Conservation (phyloP, 1,284 basidiomycete genomes). For the Ceratobasidium sp. region DNA sequence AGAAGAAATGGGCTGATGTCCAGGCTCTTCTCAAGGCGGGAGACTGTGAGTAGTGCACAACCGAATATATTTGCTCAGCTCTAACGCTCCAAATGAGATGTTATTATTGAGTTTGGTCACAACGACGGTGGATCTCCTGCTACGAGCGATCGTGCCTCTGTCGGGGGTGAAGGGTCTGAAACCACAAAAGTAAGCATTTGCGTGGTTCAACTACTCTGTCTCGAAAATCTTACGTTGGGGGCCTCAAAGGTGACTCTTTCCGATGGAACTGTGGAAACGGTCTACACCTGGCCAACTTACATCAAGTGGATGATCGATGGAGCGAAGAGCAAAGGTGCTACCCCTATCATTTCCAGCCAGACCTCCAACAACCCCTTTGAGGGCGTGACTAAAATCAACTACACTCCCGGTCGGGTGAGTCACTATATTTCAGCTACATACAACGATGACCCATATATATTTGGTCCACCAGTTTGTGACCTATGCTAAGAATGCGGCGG, state of each 20-base stretch:
- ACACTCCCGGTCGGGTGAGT: slow-evolving; percentile 56
- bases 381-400: slow-evolving; percentile 54
- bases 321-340: slow-evolving; percentile 61
- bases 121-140: slow-evolving; percentile 44
- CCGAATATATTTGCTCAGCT: no score
- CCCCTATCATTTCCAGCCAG: slow-evolving; percentile 64
- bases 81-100: not conserved
- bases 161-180: slow-evolving; percentile 25
- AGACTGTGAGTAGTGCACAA: slow-evolving; percentile 36
- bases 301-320: slow-evolving; percentile 47
- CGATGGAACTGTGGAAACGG: slow-evolving; percentile 34
- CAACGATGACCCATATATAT: not conserved
- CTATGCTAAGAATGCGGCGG: slow-evolving; percentile 62
- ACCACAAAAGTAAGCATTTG: slow-evolving; percentile 11
- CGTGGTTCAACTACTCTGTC: not conserved
- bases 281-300: slow-evolving; percentile 43
- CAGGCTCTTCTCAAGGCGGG: slow-evolving; percentile 40
- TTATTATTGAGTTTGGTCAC: slow-evolving; percentile 46
- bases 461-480: slow-evolving; percentile 57
- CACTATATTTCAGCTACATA: not conserved
- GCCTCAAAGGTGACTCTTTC: slow-evolving; percentile 11
- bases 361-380: slow-evolving; percentile 66
- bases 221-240: not conserved
- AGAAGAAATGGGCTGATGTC: slow-evolving; percentile 54
- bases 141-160: slow-evolving; percentile 30